Evolutionary conservation across 1,284 basidiomycete genomes (phyloP).

Genomic region (Afroboletus lepidellus): DNA sequence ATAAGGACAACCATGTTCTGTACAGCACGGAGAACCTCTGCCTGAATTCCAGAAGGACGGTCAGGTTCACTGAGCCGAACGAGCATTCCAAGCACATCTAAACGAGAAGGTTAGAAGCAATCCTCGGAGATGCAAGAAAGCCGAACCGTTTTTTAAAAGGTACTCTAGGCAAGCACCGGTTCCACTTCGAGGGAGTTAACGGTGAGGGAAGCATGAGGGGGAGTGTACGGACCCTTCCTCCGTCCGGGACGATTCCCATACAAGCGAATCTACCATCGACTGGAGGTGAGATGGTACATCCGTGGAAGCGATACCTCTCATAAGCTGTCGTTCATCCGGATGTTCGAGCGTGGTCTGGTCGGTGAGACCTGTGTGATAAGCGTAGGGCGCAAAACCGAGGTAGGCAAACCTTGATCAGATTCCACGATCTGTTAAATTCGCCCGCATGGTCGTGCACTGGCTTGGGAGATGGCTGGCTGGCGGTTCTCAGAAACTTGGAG

Average conservation of each 20-base stretch:
- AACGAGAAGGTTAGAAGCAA: slow-evolving; percentile 6
- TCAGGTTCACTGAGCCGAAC: slow-evolving; percentile 83
- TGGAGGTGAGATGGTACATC: slow-evolving; percentile 76
- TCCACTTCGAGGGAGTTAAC: slow-evolving; percentile 46
- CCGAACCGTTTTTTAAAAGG: slow-evolving; percentile 80
- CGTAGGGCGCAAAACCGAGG: neutral
- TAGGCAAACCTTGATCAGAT: slow-evolving; percentile 58
- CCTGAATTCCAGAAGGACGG: slow-evolving; percentile 82
- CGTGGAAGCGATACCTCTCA: slow-evolving; percentile 79
- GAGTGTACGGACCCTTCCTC: slow-evolving; percentile 74
- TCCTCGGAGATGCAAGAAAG: neutral
- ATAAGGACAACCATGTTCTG: slow-evolving; percentile 87
- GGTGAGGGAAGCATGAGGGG: neutral
- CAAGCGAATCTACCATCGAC: slow-evolving; percentile 85
- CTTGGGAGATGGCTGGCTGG: slow-evolving; percentile 51
- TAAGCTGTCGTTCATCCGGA: slow-evolving; percentile 81
- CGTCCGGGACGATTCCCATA: slow-evolving; percentile 79
- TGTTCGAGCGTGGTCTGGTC: slow-evolving; percentile 69
- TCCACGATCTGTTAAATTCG: slow-evolving; percentile 76
- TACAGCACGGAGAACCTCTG: slow-evolving; percentile 78
- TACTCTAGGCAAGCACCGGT: slow-evolving; percentile 90
- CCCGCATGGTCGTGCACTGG: slow-evolving; percentile 58
- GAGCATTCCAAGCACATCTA: slow-evolving; percentile 82
- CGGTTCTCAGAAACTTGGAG: slow-evolving; percentile 69
- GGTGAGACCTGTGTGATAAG: slow-evolving; percentile 4